Evolutionary conservation across 2,329 filamentous ascomycete genomes (phyloP), one percentile per base, ranked within the genome.

Genomic region (Claviceps quebecensis): DNA sequence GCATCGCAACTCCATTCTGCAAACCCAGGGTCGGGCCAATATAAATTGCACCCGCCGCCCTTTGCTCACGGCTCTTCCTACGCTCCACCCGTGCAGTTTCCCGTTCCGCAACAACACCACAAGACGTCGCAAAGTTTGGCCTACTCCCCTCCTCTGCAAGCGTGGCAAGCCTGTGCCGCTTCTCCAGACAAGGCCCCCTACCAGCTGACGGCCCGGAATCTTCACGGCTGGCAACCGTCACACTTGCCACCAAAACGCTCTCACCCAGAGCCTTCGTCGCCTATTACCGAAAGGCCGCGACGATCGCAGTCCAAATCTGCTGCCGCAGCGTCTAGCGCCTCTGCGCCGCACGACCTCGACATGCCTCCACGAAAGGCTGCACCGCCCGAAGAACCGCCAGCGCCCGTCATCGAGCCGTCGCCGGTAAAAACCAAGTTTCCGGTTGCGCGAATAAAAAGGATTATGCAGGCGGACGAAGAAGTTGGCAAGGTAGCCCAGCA

Each of bases 391-490:
- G 29, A 34, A 59, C 66, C 60, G 57, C 66, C 62, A 41, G 67
- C 61, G 43, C 62, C 67, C 34, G 64, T 66, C 44, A 69, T 79
- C 59, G 81, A 70, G 66, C 78, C 67, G 70, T 95, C 70, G 67
- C 76, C 88, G 44, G 88, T 98, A 60, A 87, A 81, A 68, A 97
- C 91, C 37, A 96, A 96, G 62, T 98, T 98, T 62, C 93, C 93
- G 1, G 95, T 95, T 36, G 93, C 93, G 14, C 80, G 93, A 55
- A 98, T 98, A 73, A 98, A 98, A 75, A 83, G 93, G 49, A 97
- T 98, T 62, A 97, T 98, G 93, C 93, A 98, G 70, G 91, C 91
- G 11, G 93, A 98, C 63, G 93, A 98, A 64, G 93, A 98, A 65
- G 90, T 98, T 0, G 93, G 93, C 55, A 98, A 98, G 70, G 93